Conservation (phyloP, 192 early-diverging fungal species). For the Coemansia sp. region DNA sequence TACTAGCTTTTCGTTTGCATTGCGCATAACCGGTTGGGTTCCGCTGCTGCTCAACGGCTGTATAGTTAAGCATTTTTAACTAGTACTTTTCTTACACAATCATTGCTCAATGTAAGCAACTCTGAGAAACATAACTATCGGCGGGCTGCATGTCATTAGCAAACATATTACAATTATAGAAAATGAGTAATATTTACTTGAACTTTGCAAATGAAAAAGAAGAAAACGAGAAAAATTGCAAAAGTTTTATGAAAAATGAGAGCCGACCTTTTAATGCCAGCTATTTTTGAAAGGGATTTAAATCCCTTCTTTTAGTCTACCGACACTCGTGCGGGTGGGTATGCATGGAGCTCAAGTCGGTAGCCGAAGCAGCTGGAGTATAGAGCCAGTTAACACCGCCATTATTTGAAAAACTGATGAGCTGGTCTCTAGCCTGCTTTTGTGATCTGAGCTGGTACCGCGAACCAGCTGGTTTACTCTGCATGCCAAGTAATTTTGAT, state of each 20-base stretch:
- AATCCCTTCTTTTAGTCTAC: no score
- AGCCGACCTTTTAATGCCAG: background rate
- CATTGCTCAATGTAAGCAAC: no score
- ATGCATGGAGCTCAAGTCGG: background rate
- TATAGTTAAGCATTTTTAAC: no score
- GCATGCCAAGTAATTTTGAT: no score
- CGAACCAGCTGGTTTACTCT: background rate
- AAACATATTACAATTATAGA: no score
- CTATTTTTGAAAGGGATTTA: no score
- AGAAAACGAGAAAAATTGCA: background rate
- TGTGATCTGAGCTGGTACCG: background rate
- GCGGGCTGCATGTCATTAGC: no score
- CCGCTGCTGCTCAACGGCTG: no score
- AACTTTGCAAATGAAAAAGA: background rate
- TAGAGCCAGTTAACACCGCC: background rate
- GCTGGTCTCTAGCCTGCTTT: background rate
- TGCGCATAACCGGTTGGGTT: no score
- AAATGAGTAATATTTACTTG: background rate
- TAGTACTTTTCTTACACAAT: no score
- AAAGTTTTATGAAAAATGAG: background rate
- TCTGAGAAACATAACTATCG: no score
- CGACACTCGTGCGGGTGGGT: background rate
- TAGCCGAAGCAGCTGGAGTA: conserved; percentile 1
- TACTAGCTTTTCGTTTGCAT: background rate
- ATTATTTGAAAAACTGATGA: background rate